phyloP scores from a whole-genome alignment of 805 yeast genomes.

The Barnettozyma sp. region DNA sequence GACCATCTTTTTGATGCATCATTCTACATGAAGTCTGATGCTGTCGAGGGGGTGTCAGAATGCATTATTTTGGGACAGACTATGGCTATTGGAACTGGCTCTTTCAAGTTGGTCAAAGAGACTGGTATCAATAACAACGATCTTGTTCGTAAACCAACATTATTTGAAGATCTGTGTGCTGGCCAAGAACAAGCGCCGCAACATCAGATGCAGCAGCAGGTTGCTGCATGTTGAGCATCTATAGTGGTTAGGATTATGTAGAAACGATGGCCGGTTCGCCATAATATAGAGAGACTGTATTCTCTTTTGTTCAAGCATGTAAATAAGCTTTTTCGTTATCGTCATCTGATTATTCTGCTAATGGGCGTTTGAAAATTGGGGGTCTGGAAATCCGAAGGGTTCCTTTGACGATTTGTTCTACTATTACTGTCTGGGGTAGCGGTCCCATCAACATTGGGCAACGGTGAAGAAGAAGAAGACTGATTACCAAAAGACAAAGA shows the following conservation, averaged over 20 bases:
- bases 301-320: no score
- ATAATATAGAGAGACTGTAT: no score
- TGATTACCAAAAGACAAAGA: conserved; percentile 7
- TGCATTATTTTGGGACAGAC: conserved; percentile 97
- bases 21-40: conserved; percentile 93
- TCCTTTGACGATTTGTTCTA: conserved; percentile 10
- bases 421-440: conserved; percentile 23
- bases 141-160: conserved; percentile 37
- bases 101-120: conserved; percentile 75
- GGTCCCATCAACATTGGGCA: conserved; percentile 14
- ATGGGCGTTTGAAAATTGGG: conserved; percentile 21
- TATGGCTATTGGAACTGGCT: conserved; percentile 96
- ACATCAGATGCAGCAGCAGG: no score
- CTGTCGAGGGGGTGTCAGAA: conserved; percentile 95
- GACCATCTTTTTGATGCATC: conserved; percentile 98
- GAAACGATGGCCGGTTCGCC: no score
- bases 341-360: conserved; percentile 21
- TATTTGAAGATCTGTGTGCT: conserved; percentile 38
- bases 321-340: not conserved
- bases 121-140: conserved; percentile 39
- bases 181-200: no score
- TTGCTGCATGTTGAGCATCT: conserved; percentile 4
- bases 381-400: conserved; percentile 16
- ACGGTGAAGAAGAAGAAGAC: conserved; percentile 4
- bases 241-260: conserved; percentile 8